A percentile compares a stretch with the other conserved stretches of the same genome.
Evolutionary conservation across 352 stramenopile genomes (phyloP).

Genomic region (Phytophthora pinifolia): DNA sequence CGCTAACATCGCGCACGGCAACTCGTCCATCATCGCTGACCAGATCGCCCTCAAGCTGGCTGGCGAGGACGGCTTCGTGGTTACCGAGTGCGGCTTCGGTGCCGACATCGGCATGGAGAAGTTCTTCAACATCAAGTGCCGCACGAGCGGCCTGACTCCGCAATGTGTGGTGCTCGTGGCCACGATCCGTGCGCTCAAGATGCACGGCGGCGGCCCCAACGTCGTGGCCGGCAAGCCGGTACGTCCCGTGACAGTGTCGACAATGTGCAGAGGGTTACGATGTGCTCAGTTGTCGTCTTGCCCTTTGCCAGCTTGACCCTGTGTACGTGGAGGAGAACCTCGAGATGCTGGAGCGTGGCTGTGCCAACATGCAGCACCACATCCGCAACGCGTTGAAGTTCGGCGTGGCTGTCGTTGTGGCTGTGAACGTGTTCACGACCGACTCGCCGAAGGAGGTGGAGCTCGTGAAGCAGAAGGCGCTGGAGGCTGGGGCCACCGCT

Average conservation of each 20-base stretch:
- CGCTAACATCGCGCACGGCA: conserved; percentile 97
- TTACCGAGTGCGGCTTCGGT: conserved; percentile 98
- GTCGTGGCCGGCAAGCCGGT: conserved; percentile 94
- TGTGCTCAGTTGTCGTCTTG: conserved; percentile 1
- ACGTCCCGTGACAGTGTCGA: conserved; percentile 13
- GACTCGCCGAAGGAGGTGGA: conserved; percentile 91
- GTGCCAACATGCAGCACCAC: conserved; percentile 94
- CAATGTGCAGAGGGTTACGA: neutral
- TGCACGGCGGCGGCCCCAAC: conserved; percentile 97
- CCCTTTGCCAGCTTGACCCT: conserved; percentile 46
- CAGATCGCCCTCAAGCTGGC: conserved; percentile 94
- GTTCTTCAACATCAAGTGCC: conserved; percentile 99
- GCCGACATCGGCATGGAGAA: conserved; percentile 97
- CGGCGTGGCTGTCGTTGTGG: conserved; percentile 95
- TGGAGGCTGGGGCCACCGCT: conserved; percentile 94
- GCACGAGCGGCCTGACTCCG: conserved; percentile 93
- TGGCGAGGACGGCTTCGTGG: conserved; percentile 95
- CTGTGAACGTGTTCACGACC: conserved; percentile 86
- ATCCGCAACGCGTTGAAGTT: conserved; percentile 96
- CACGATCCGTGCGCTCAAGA: conserved; percentile 98
- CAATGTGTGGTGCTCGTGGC: conserved; percentile 98
- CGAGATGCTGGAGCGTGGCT: conserved; percentile 92
- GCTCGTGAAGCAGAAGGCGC: conserved; percentile 88
- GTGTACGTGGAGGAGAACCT: conserved; percentile 97
- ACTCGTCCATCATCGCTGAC: conserved; percentile 97